Conservation (phyloP, 345 rosid species). For the Citrus mangshanensis region DNA sequence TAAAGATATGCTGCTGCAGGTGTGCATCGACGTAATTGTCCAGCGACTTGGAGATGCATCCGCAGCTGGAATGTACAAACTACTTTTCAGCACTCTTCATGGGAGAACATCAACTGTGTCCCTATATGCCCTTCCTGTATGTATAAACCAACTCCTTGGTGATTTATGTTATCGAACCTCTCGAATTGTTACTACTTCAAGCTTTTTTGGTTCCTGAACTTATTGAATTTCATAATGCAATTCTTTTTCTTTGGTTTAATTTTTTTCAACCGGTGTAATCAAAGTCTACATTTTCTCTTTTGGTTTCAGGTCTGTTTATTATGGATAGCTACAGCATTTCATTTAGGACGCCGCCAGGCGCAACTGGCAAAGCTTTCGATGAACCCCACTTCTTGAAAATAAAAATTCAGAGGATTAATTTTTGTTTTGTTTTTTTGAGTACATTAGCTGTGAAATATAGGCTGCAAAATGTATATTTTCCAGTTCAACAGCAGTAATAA, state of each 20-base stretch:
- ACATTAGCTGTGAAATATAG: constrained; percentile 1
- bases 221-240: not conserved
- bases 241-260: not conserved
- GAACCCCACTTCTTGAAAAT: constrained; percentile 26
- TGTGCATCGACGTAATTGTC: constrained; percentile 86
- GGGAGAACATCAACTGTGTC: constrained; percentile 66
- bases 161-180: not conserved
- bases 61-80: constrained; percentile 83
- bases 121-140: constrained; percentile 77
- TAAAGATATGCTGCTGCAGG: constrained; percentile 33
- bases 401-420: not conserved
- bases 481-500: not conserved
- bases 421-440: not conserved
- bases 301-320: constrained; percentile 53
- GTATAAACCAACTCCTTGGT: constrained; percentile 3
- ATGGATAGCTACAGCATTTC: constrained; percentile 76
- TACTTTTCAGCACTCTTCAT: constrained; percentile 62
- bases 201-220: not conserved
- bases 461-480: not conserved
- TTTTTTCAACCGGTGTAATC: not conserved
- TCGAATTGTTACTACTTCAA: not conserved
- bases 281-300: constrained; percentile 1
- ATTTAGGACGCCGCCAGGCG: constrained; percentile 67
- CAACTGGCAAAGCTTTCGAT: constrained; percentile 60
- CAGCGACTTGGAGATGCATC: constrained; percentile 96